Base-by-base conservation (phyloP, 345 rosid species). In the Lumnitzera littorea region DNA sequence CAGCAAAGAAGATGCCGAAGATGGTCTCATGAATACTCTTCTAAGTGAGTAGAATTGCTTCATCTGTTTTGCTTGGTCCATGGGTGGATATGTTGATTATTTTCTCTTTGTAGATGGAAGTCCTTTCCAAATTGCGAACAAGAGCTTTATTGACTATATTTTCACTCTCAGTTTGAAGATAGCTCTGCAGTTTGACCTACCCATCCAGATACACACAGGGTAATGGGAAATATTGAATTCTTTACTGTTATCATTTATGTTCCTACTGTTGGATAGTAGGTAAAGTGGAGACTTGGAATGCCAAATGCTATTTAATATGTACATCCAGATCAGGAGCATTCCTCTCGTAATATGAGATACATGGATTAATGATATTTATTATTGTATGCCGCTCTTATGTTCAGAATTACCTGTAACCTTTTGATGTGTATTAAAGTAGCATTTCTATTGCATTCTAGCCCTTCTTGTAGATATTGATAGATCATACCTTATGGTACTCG, bases 171-270 rank as follows among this genome's bases (percentile, higher is more conserved):
- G 85, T 80, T 72, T 88, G 86, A 89, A 81, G 78, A 62, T 83
- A 51, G 91, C 96, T 55, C 54, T 58, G 50, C 52, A 54, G 61
- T 75, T 75, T 60, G 82, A 84, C 84, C 69, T 94, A 80, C 97
- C 99, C 36, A 58, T 94, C 67, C 97, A 94, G 73, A 86, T 94
- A 81, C 97, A 94, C 78, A 86, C 97, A 46, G 99, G 97, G 99
- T 94, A 86, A 80, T 56, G 36, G 24, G 41, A 63, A 68, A 17
- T 48, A 46, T 62, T 56, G 56, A 59, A 54, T 64, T 46, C 50
- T 31, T 66, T n/a, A 27, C 31, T 50, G 17, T 15, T 14, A 36
- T 57, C 31, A 24, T n/a, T 31, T 60, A 53, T 23, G 6, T 25
- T 57, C 55, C 54, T 27, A 57, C 62, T 56, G 57, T 48, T 15